Evolutionary conservation across 495 filamentous ascomycete species (phyloP).

Genomic region (Trichoderma parareesei): DNA sequence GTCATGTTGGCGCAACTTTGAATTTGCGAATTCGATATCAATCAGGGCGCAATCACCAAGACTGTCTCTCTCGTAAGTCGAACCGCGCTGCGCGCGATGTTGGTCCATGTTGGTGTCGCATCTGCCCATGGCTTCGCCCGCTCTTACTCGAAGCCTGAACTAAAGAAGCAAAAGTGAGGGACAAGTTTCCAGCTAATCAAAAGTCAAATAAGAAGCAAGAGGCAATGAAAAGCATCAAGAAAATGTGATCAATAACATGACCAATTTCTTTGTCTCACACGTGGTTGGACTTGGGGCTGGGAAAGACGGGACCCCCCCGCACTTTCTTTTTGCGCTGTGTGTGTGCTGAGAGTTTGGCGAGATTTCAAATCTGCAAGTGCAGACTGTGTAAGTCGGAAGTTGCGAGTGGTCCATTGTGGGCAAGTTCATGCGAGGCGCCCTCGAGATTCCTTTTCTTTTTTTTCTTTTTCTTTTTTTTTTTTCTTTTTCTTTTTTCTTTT

Average conservation of each 20-base stretch:
- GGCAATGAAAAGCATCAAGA: neutral
- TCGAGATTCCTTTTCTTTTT: too few species aligned
- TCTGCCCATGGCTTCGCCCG: neutral
- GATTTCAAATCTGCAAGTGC: neutral
- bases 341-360: neutral
- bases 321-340: neutral
- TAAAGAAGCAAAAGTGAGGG: neutral
- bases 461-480: too few species aligned
- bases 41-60: too few species aligned
- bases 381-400: too few species aligned
- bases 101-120: too few species aligned
- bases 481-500: too few species aligned
- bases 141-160: neutral
- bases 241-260: neutral
- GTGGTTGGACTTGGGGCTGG: neutral
- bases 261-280: neutral
- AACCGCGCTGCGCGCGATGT: too few species aligned
- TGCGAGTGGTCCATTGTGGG: too few species aligned
- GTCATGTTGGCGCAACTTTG: too few species aligned
- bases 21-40: too few species aligned
- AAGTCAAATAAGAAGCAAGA: conserved; percentile 2
- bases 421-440: too few species aligned
- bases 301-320: neutral
- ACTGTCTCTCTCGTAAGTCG: too few species aligned
- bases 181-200: neutral